Conservation (phyloP, 2,329 filamentous ascomycete genomes). For the Colletotrichum sansevieriae region DNA sequence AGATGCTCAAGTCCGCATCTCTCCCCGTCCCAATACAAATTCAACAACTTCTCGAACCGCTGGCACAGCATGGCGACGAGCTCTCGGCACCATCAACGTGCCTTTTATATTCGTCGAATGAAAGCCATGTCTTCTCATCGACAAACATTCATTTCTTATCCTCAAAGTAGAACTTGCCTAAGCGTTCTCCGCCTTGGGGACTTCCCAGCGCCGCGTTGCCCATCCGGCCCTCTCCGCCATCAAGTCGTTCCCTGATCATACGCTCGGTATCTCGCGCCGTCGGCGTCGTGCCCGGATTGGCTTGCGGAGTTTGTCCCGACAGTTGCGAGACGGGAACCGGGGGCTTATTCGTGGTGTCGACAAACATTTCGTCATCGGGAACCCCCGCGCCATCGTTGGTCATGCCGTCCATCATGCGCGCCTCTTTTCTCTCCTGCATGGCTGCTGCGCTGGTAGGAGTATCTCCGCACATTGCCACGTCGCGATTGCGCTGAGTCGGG, state of each 20-base stretch:
- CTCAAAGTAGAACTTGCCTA: slow-evolving; percentile 74
- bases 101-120: too few species aligned
- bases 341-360: slow-evolving; percentile 74
- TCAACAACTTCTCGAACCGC: too few species aligned
- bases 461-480: slow-evolving; percentile 51
- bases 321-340: slow-evolving; percentile 61
- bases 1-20: slow-evolving; percentile 1
- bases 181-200: slow-evolving; percentile 58
- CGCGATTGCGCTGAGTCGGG: slow-evolving; percentile 50
- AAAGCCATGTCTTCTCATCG: not conserved
- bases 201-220: slow-evolving; percentile 57
- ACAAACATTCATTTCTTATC: slow-evolving; percentile 51
- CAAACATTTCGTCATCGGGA: slow-evolving; percentile 66
- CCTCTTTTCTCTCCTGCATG: slow-evolving; percentile 68
- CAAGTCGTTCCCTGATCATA: slow-evolving; percentile 72
- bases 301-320: slow-evolving; percentile 45
- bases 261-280: slow-evolving; percentile 69
- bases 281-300: slow-evolving; percentile 44
- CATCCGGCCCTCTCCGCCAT: slow-evolving; percentile 60
- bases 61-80: too few species aligned
- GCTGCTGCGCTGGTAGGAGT: slow-evolving; percentile 61
- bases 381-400: slow-evolving; percentile 65
- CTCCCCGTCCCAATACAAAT: not conserved
- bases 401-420: slow-evolving; percentile 76
- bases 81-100: too few species aligned